These are phyloP conservation scores for Calocybe indica DNA, from an alignment of 768 basidiomycete species.

Conservation along the genomic window DNA sequence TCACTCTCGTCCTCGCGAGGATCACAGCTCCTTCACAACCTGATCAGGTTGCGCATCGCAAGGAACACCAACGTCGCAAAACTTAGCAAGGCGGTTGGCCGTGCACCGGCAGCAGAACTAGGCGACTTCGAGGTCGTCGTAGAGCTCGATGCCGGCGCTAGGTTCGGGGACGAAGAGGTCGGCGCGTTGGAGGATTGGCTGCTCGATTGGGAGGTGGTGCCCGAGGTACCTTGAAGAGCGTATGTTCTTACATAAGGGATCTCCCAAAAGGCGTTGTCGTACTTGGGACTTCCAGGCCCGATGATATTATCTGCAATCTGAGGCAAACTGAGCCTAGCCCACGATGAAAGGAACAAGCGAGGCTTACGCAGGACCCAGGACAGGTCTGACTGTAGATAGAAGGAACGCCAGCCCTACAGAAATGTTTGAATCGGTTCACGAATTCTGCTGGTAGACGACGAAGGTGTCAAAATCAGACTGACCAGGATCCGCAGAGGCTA, in stretches of 20 bases:
- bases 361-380: conserved; percentile 33
- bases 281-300: conserved; percentile 38
- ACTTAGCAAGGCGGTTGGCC: no score
- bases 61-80: no score
- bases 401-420: conserved; percentile 37
- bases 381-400: conserved; percentile 37
- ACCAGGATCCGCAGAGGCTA: conserved; percentile 54
- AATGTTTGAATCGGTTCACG: background rate
- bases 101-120: no score
- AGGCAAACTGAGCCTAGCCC: background rate
- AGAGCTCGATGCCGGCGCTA: background rate
- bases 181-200: background rate
- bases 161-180: background rate
- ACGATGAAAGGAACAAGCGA: background rate
- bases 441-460: background rate
- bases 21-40: no score
- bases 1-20: no score
- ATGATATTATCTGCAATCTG: conserved; percentile 37
- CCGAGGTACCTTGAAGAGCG: conserved; percentile 19
- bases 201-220: no score
- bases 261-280: conserved; percentile 53
- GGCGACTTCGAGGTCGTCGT: no score
- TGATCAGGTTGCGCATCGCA: no score
- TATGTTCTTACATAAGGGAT: conserved; percentile 56
- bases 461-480: conserved; percentile 1